Conservation (phyloP, 192 early-diverging fungal species). For the Cladochytrium replicatum region DNA sequence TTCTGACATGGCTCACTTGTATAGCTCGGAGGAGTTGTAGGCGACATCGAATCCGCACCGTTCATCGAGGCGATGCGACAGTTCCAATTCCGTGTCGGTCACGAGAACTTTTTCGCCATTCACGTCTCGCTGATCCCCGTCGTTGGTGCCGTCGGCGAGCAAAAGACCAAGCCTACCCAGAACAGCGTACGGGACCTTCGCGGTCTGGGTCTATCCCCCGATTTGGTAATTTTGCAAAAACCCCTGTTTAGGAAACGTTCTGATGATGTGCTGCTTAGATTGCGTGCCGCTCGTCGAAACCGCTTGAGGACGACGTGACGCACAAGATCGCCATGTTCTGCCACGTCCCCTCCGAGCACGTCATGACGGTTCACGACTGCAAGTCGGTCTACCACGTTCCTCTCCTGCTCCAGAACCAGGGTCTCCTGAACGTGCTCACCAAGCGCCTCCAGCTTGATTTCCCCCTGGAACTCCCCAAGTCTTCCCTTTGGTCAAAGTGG, state of each 20-base stretch:
- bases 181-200: conserved; percentile 89
- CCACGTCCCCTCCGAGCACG: conserved; percentile 86
- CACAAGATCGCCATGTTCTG: conserved; percentile 98
- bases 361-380: conserved; percentile 94
- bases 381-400: conserved; percentile 96
- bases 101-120: conserved; percentile 95
- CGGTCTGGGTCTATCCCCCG: conserved; percentile 88
- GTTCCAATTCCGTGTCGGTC: conserved; percentile 98
- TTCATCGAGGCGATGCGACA: conserved; percentile 99
- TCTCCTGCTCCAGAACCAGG: conserved; percentile 77
- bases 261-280: conserved; percentile 37
- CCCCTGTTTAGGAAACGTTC: conserved; percentile 1
- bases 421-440: conserved; percentile 68
- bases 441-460: conserved; percentile 70
- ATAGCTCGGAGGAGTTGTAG: conserved; percentile 85
- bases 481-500: conserved; percentile 75
- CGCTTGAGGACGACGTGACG: conserved; percentile 72
- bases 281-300: conserved; percentile 84
- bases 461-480: conserved; percentile 44
- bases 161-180: conserved; percentile 99
- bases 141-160: conserved; percentile 95
- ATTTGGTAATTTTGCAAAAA: conserved; percentile 45
- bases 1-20: conserved; percentile 3
- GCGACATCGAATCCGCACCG: conserved; percentile 98
- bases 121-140: conserved; percentile 97